Evolutionary conservation across 1,139 yeast species (phyloP).

Genomic region (Saccharomyces hybrid): DNA sequence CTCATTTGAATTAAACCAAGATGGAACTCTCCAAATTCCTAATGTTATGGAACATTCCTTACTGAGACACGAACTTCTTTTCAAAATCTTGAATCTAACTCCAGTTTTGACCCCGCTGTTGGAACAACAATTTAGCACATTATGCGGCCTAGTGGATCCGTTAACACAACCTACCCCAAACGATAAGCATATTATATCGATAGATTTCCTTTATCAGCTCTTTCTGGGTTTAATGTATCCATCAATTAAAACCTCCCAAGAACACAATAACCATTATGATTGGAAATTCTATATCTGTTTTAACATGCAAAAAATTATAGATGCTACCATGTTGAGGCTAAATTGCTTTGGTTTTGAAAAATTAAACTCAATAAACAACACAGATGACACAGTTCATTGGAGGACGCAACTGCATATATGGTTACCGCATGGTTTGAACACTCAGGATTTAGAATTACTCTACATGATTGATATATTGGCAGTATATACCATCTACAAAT

Average conservation of each 20-base stretch:
- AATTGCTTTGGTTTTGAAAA: conserved; percentile 44
- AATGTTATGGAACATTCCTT: conserved; percentile 25
- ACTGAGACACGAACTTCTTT: conserved; percentile 25
- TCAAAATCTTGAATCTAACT: conserved; percentile 18
- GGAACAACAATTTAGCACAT: conserved; percentile 16
- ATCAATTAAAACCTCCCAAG: conserved; percentile 8
- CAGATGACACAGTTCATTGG: conserved; percentile 38
- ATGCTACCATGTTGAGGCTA: conserved; percentile 36
- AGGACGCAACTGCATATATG: conserved; percentile 39
- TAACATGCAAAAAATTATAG: conserved; percentile 41
- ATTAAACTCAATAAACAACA: conserved; percentile 41
- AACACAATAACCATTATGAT: conserved; percentile 7
- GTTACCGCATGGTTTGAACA: conserved; percentile 43
- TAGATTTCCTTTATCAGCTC: conserved; percentile 47
- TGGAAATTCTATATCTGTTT: conserved; percentile 38
- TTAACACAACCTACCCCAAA: conserved; percentile 61
- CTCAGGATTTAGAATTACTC: conserved; percentile 40
- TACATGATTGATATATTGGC: conserved; percentile 49
- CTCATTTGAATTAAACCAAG: conserved; percentile 19
- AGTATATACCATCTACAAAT: conserved; percentile 45
- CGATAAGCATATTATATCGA: conserved; percentile 45
- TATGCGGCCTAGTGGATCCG: conserved; percentile 50
- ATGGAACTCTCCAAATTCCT: conserved; percentile 17
- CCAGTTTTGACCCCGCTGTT: conserved; percentile 17
- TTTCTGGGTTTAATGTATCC: conserved; percentile 40